phyloP scores from a whole-genome alignment of 176 grass and related monocot species.

The Phoenix dactylifera region DNA sequence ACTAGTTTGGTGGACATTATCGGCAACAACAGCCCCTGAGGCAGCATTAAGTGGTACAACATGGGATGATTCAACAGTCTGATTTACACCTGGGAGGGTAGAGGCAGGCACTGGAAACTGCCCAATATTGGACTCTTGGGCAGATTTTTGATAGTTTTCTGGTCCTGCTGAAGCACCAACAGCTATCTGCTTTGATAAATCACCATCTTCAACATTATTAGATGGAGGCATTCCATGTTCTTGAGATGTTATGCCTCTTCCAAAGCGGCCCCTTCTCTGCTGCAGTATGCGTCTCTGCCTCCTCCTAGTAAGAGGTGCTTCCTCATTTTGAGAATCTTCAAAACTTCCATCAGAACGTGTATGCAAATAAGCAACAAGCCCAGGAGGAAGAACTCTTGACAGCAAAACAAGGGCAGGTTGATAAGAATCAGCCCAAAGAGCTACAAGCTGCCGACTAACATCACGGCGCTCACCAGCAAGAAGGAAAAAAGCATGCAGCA shows the following conservation, averaged over 20 bases:
- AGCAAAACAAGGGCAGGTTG: slow-evolving; percentile 92
- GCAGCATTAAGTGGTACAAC: slow-evolving; percentile 28
- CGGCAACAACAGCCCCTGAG: slow-evolving; percentile 18
- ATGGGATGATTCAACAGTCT: slow-evolving; percentile 40
- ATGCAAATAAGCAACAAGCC: slow-evolving; percentile 97
- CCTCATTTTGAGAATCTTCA: slow-evolving; percentile 82
- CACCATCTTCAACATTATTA: slow-evolving; percentile 43
- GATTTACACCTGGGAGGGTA: slow-evolving; percentile 31
- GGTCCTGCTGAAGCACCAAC: slow-evolving; percentile 26
- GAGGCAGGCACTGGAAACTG: slow-evolving; percentile 27
- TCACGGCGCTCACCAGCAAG: slow-evolving; percentile 73
- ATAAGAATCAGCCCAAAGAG: slow-evolving; percentile 98
- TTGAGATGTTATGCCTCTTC: slow-evolving; percentile 40
- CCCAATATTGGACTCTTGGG: slow-evolving; percentile 30
- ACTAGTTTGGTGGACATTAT: slow-evolving; percentile 40
- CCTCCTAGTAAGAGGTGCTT: slow-evolving; percentile 65
- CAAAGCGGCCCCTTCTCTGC: slow-evolving; percentile 51
- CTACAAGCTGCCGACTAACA: slow-evolving; percentile 95
- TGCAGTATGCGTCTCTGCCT: slow-evolving; percentile 78
- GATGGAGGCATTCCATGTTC: slow-evolving; percentile 34
- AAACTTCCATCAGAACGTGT: slow-evolving; percentile 53
- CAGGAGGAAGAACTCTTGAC: slow-evolving; percentile 94
- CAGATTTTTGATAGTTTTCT: slow-evolving; percentile 41
- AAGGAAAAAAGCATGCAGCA: slow-evolving; percentile 89
- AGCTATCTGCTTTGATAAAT: slow-evolving; percentile 31